Evolutionary conservation across 192 early-diverging fungal species (phyloP).

Genomic region (Podila minutissima): DNA sequence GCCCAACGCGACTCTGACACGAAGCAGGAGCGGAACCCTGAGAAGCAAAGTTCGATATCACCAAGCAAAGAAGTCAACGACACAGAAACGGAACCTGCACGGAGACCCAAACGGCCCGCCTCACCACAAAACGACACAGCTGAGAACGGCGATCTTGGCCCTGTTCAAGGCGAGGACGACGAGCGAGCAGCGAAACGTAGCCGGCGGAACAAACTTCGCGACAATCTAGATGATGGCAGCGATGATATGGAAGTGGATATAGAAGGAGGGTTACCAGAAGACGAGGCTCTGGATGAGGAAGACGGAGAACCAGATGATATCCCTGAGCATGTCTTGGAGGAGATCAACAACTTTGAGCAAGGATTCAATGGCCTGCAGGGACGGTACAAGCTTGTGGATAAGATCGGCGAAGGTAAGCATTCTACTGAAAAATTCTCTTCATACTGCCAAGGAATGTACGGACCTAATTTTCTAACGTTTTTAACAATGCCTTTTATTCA

Average conservation of each 20-base stretch:
- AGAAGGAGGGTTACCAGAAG: background rate
- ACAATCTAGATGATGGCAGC: background rate
- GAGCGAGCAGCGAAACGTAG: background rate
- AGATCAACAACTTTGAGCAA: conserved; percentile 65
- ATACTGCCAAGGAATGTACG: too few relatives aligned
- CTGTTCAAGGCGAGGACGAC: background rate
- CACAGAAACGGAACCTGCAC: too few relatives aligned
- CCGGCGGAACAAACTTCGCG: background rate
- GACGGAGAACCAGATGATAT: background rate
- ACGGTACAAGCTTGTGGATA: conserved; percentile 75
- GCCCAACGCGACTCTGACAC: too few relatives aligned
- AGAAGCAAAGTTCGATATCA: too few relatives aligned
- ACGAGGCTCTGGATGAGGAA: conserved; percentile 10
- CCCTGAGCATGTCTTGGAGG: conserved; percentile 56
- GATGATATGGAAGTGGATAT: background rate
- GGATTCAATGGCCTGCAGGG: conserved; percentile 64
- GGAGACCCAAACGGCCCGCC: background rate
- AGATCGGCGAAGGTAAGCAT: conserved; percentile 82
- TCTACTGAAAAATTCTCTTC: too few relatives aligned
- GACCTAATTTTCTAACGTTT: background rate
- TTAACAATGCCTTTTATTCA: background rate
- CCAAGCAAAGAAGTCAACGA: too few relatives aligned
- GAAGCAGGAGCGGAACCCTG: too few relatives aligned
- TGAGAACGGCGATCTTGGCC: background rate
- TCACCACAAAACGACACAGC: background rate